Evolutionary conservation across 495 filamentous ascomycete species (phyloP), one percentile per base, ranked within the genome.

Genomic region (Cercophora sp.): DNA sequence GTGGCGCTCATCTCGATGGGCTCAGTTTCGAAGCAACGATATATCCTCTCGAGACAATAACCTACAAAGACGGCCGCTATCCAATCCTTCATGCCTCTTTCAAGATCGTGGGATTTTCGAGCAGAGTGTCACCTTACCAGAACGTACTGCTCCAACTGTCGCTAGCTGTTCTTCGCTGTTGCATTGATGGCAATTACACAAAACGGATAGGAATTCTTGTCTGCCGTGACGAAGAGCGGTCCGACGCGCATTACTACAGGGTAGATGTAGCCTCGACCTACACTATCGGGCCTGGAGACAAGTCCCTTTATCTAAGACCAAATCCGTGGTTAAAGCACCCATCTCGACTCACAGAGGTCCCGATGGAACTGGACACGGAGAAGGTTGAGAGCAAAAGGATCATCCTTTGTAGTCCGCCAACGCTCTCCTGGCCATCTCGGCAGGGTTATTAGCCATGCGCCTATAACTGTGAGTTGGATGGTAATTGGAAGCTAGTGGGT

Each of bases 131-230:
- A 39, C n/a, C n/a, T n/a, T n/a, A n/a, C n/a, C n/a, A 32, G 29
- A 32, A 13, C 29, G 13, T 6, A 32, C 29, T 6, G 13, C 8
- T 51, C 2, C 15, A 10, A n/a, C 3, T 32, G 9, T 51, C 26
- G 15, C 11, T 51, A 18, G 48, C 35, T 15, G n/a, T 51, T 20
- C 48, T 51, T 24, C 22, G 27, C 34, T 51, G 48, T 19, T 29
- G 35, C 11, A 15, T 13, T 10, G 16, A 32, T 13, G 48, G 48
- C 0, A 51, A 51, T 24, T 51, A 29, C 18, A 51, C 34, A 1
- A 51, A 32, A 20, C 11, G 48, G 23, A 20, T 51, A 18, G 48
- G 13, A 3, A 2, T 51, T 3, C 48, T 51, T 9, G 11, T 51
- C 5, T 41, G 27, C 24, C n/a, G n/a, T n/a, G n/a, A n/a, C n/a